Conservation (phyloP, 2,329 filamentous ascomycete species). For the Calonectria hongkongensis region DNA sequence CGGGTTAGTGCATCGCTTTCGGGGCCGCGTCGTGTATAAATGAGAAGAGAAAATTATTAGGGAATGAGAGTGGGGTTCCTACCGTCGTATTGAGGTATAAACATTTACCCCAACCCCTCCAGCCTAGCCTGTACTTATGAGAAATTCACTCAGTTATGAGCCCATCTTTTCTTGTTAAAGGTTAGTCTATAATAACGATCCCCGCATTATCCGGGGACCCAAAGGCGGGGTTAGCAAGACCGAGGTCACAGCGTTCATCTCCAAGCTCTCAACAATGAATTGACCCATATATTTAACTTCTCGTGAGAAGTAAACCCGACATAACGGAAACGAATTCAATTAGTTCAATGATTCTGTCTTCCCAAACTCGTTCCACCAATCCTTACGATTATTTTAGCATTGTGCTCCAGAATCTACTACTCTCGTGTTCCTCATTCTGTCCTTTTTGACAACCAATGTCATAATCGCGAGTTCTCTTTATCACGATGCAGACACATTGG, state of each 20-base stretch:
- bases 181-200: background rate
- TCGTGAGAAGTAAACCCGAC: background rate
- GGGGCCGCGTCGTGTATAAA: conserved; percentile 4
- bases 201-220: background rate
- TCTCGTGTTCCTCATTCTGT: background rate
- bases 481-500: background rate
- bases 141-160: conserved; percentile 21
- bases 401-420: background rate
- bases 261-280: background rate
- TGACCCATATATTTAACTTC: conserved; percentile 22
- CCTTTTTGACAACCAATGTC: background rate
- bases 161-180: conserved; percentile 18
- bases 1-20: background rate
- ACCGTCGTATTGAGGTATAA: conserved; percentile 23
- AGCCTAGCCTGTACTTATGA: background rate
- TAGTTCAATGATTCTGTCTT: background rate
- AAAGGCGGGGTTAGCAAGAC: conserved; percentile 3
- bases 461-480: background rate
- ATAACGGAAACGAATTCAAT: background rate
- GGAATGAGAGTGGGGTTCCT: background rate
- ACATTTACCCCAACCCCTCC: conserved; percentile 16
- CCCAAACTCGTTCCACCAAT: too few species aligned
- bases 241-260: background rate
- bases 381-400: background rate
- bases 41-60: background rate